Conservation (phyloP, 148 eudicot species). For the Drosera capensis region DNA sequence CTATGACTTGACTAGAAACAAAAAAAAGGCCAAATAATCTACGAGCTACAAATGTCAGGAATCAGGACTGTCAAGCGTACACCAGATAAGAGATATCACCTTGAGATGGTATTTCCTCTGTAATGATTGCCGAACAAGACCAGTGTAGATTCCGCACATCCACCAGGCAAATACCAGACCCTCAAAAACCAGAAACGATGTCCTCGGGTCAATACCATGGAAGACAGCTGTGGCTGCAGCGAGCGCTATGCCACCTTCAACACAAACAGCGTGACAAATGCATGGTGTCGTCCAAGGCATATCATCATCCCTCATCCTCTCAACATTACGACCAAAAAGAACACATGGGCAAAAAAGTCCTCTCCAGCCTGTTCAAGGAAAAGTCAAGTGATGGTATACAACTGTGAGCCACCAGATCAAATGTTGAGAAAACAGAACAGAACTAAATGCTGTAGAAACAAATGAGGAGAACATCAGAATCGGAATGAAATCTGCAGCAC, state of each 20-base stretch:
- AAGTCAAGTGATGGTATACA: neutral
- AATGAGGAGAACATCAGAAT: too few relatives aligned
- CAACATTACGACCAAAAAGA: slow-evolving; percentile 75
- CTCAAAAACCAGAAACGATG: slow-evolving; percentile 57
- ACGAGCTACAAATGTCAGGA: neutral
- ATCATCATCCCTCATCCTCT: slow-evolving; percentile 71
- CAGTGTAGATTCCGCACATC: slow-evolving; percentile 88
- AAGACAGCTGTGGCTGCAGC: slow-evolving; percentile 62
- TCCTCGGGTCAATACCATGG: slow-evolving; percentile 71
- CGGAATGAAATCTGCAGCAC: too few relatives aligned
- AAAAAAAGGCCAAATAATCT: too few relatives aligned
- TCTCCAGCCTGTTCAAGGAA: slow-evolving; percentile 44
- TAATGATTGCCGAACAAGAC: slow-evolving; percentile 54
- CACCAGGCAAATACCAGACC: slow-evolving; percentile 81
- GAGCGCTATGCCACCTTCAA: slow-evolving; percentile 82
- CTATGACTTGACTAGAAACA: too few relatives aligned
- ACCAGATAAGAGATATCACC: slow-evolving; percentile 21
- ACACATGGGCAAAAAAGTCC: slow-evolving; percentile 91
- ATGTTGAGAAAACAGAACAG: too few relatives aligned
- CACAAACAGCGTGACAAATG: slow-evolving; percentile 61
- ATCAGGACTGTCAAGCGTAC: neutral
- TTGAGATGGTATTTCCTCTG: slow-evolving; percentile 88
- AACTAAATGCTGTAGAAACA: too few relatives aligned
- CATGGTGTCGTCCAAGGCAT: slow-evolving; percentile 69
- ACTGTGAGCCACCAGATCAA: neutral